Evolutionary conservation across 2,329 filamentous ascomycete species (phyloP), one percentile per base, ranked within the genome.

Genomic region (Teratosphaeria destructans): DNA sequence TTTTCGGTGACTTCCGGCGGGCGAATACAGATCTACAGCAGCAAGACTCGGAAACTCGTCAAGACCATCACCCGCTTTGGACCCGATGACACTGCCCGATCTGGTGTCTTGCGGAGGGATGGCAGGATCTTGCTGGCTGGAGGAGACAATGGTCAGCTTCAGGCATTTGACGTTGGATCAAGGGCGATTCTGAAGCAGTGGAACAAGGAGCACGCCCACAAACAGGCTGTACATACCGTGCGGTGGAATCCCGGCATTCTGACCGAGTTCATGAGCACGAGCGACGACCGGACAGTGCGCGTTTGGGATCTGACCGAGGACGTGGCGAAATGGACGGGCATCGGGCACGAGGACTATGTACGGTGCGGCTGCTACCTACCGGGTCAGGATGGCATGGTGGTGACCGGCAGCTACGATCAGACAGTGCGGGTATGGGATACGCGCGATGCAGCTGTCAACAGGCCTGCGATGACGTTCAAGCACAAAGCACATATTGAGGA

Each of bases 1-100:
- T 97, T 99, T 74, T 92, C 90, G 59, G 89, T 96, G 62, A 97
- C 93, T n/a, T 92, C 91, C 14, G 93, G 94, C 61, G 90, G 90
- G 59, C 87, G 94, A 61, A 85, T 99, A 54, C 93, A 97, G 75
- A 86, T 99, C 63, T 96, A 91, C 81, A 96, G 90, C 57, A 89
- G 89, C 70, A 88, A 90, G 72, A 96, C 91, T 52, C 86, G 93
- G 61, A 95, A 96, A 76, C 83, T 94, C 11, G 79, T 96, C 70
- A 96, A 96, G 79, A 96, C 91, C 10, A 94, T 99, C 69, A 91
- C 90, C 62, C 85, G 94, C 61, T 97, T 99, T 73, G 75, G 74
- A 56, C 74, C 77, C 59, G 88, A 92, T 70, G 90, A 96, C 72
- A 87, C 92, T 65, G 93, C 91, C 62, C 89, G 93, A 69, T 89